phyloP scores from a whole-genome alignment of 1,284 basidiomycete species.

The Microbotryum violaceum region DNA sequence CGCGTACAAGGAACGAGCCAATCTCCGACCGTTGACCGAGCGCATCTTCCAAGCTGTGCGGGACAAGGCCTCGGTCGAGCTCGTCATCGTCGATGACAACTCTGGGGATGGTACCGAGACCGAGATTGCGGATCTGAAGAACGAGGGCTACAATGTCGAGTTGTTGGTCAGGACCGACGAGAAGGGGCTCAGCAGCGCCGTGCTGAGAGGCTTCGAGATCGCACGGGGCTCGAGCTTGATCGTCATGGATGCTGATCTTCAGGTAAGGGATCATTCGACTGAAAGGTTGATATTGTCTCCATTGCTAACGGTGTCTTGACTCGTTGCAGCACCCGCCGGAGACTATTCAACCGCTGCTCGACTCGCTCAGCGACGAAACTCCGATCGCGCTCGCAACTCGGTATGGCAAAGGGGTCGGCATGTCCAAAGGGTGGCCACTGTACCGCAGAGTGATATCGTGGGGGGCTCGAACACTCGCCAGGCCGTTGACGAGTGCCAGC shows the following conservation, averaged over 20 bases:
- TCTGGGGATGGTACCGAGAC: slow-evolving; percentile 47
- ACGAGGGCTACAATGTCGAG: slow-evolving; percentile 46
- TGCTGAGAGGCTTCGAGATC: slow-evolving; percentile 46
- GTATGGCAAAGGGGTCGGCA: slow-evolving; percentile 46
- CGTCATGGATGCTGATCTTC: slow-evolving; percentile 49
- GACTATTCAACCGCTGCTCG: slow-evolving; percentile 43
- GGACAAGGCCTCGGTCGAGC: slow-evolving; percentile 40
- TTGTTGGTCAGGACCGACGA: slow-evolving; percentile 45
- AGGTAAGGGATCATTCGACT: slow-evolving; percentile 24
- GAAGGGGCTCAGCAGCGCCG: slow-evolving; percentile 46
- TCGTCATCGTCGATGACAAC: slow-evolving; percentile 50
- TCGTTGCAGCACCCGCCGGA: slow-evolving; percentile 45
- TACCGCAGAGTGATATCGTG: slow-evolving; percentile 46
- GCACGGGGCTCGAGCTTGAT: slow-evolving; percentile 45
- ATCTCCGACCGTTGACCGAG: slow-evolving; percentile 45
- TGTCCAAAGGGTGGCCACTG: slow-evolving; percentile 47
- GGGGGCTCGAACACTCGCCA: slow-evolving; percentile 46
- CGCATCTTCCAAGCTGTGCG: slow-evolving; percentile 41
- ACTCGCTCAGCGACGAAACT: slow-evolving; percentile 37
- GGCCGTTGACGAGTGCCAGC: slow-evolving; percentile 44
- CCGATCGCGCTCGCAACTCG: slow-evolving; percentile 47
- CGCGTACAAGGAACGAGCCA: slow-evolving; percentile 47
- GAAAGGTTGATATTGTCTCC: background rate
- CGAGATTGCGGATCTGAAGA: slow-evolving; percentile 42
- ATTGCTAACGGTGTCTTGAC: background rate